phyloP scores from a whole-genome alignment of 495 filamentous ascomycete genomes.

The Penicillium bovifimosum region DNA sequence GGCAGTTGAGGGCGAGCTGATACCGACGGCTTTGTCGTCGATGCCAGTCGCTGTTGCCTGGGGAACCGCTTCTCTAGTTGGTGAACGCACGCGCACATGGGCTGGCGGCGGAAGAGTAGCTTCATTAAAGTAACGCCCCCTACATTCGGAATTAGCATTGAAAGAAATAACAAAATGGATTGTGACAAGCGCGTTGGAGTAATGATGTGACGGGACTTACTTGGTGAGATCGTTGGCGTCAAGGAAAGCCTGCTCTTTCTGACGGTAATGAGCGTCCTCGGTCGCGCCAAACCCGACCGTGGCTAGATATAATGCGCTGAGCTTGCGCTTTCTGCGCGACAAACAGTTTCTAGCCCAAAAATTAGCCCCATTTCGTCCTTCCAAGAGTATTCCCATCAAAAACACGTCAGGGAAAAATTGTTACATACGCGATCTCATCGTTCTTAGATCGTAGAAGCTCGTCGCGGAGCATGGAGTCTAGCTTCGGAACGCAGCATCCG shows the following conservation, averaged over 20 bases:
- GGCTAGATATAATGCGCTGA: slow-evolving; percentile 69
- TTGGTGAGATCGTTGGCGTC: slow-evolving; percentile 67
- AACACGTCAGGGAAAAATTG: slow-evolving; percentile 21
- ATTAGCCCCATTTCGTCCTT: slow-evolving; percentile 29
- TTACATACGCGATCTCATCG: slow-evolving; percentile 59
- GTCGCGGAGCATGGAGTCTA: slow-evolving; percentile 54
- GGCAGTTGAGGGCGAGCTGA: slow-evolving; percentile 16
- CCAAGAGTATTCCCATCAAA: slow-evolving; percentile 10
- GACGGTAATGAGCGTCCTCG: slow-evolving; percentile 51
- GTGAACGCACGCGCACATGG: slow-evolving; percentile 32
- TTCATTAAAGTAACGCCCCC: slow-evolving; percentile 68
- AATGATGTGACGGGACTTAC: slow-evolving; percentile 48
- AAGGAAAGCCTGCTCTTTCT: slow-evolving; percentile 58
- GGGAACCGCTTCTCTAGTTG: slow-evolving; percentile 23
- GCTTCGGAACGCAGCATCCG: slow-evolving; percentile 53
- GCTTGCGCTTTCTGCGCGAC: slow-evolving; percentile 74
- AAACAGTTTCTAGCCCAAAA: slow-evolving; percentile 58
- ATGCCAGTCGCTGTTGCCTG: slow-evolving; percentile 13
- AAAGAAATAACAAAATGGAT: slow-evolving; percentile 13
- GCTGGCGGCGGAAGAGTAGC: slow-evolving; percentile 58
- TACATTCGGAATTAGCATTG: slow-evolving; percentile 37
- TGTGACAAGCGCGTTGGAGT: slow-evolving; percentile 11
- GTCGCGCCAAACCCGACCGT: slow-evolving; percentile 47
- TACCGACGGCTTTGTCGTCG: slow-evolving; percentile 15
- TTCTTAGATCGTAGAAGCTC: slow-evolving; percentile 53